Conservation (phyloP, 345 rosid genomes). For the Eucalyptus regnans region DNA sequence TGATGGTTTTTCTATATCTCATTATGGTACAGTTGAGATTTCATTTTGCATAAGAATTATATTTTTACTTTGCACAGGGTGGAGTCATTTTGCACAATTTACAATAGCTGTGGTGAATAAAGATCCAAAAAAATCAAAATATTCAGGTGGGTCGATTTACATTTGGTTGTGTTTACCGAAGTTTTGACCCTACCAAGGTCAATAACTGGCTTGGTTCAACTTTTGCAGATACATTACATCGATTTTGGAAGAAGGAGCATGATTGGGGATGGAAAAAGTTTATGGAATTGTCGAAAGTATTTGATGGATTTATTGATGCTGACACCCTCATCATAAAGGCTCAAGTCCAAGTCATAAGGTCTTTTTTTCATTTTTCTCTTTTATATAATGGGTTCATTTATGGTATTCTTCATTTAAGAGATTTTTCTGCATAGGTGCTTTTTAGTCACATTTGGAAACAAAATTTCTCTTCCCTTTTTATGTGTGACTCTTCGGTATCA, state of each 20-base stretch:
- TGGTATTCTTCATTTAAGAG: neutral
- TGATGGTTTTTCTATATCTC: neutral
- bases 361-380: neutral
- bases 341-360: slow-evolving; percentile 98
- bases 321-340: slow-evolving; percentile 84
- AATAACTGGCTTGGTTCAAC: slow-evolving; percentile 2
- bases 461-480: neutral
- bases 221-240: slow-evolving; percentile 74
- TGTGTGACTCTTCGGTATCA: neutral
- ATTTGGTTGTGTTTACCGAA: neutral
- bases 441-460: neutral
- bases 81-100: slow-evolving; percentile 97
- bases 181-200: neutral
- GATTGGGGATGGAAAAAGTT: slow-evolving; percentile 98
- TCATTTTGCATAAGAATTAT: neutral
- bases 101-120: slow-evolving; percentile 86
- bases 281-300: slow-evolving; percentile 76
- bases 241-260: slow-evolving; percentile 90
- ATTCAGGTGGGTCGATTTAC: slow-evolving; percentile 51
- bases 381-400: neutral
- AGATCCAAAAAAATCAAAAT: slow-evolving; percentile 84
- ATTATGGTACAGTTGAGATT: neutral
- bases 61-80: slow-evolving; percentile 39
- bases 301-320: slow-evolving; percentile 77
- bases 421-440: neutral